Evolutionary conservation across 768 basidiomycete genomes (phyloP).

Genomic region (Lentinula lateritia): DNA sequence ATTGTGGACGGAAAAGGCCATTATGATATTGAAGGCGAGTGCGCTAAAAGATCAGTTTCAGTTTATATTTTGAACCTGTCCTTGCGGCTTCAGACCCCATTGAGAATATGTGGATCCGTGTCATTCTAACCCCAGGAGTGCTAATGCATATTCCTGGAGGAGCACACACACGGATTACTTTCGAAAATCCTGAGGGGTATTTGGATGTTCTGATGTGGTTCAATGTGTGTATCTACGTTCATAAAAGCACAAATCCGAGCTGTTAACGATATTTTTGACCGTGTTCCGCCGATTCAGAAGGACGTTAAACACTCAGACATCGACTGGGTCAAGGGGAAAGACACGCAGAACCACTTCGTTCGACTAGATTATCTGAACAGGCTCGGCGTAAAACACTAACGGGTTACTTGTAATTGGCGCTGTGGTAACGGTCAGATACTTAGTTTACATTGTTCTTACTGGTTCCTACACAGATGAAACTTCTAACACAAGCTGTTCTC

Average conservation of each 20-base stretch:
- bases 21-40: background rate
- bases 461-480: no score
- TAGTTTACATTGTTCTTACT: no score
- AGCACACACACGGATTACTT: background rate
- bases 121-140: background rate
- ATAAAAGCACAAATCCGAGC: background rate
- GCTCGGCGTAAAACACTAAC: background rate
- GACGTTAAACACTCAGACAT: background rate
- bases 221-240: background rate
- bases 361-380: background rate
- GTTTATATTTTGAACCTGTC: no score
- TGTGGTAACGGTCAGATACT: no score
- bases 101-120: background rate
- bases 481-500: no score
- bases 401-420: no score
- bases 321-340: background rate
- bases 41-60: background rate
- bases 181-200: background rate
- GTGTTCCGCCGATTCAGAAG: background rate
- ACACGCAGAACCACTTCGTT: background rate
- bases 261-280: background rate
- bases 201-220: background rate
- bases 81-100: background rate
- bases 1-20: background rate
- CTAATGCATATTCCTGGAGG: background rate